Evolutionary conservation across 768 basidiomycete species (phyloP).

Genomic region (Xerocomellus dryophilus): DNA sequence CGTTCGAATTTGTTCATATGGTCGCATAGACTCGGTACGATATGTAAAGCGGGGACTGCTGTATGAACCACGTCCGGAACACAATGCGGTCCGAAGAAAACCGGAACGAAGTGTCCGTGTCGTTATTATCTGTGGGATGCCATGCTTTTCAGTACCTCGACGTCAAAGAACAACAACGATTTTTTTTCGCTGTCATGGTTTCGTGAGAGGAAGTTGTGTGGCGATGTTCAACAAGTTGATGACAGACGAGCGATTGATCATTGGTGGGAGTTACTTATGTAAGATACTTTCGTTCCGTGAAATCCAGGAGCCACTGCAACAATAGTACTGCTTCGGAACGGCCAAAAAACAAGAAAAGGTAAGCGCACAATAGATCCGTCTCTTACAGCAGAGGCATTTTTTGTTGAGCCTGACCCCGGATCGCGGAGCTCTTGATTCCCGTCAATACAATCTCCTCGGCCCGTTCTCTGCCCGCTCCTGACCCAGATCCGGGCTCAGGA

Average conservation of each 20-base stretch:
- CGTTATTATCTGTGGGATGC: no score
- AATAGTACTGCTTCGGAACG: not conserved
- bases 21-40: not conserved
- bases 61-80: not conserved
- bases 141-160: not conserved
- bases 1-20: constrained; percentile 12
- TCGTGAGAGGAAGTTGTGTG: constrained; percentile 3
- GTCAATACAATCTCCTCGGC: not conserved
- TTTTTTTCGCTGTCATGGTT: not conserved
- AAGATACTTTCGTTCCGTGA: constrained; percentile 4
- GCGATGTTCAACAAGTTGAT: not conserved
- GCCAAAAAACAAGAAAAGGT: not conserved
- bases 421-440: not conserved
- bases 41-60: not conserved
- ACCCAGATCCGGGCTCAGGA: not conserved
- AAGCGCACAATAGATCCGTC: not conserved
- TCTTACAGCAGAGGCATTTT: not conserved
- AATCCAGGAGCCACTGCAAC: no score
- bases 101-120: no score
- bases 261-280: constrained; percentile 12
- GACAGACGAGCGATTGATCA: not conserved
- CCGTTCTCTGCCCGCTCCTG: not conserved
- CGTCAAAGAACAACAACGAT: not conserved
- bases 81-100: not conserved
- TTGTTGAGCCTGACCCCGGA: not conserved